These are phyloP conservation scores for Ilex paraguariensis DNA, from an alignment of 305 asterid species.

Conservation along the genomic window DNA sequence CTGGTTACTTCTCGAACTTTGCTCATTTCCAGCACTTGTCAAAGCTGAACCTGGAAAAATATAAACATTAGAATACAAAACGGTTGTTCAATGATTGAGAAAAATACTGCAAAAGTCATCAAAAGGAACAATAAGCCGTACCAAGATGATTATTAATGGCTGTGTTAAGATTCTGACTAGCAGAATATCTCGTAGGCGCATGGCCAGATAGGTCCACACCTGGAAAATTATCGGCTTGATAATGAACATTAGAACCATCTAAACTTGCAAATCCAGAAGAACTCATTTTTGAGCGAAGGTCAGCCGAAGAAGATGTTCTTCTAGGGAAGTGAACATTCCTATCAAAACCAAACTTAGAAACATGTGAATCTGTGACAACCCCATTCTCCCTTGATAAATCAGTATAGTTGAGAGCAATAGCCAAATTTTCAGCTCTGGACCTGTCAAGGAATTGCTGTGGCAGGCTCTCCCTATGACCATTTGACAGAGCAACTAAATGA, in stretches of 20 bases:
- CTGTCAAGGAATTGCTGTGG: conserved; percentile 38
- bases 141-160: conserved; percentile 14
- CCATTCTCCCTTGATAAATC: conserved; percentile 34
- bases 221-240: conserved; percentile 29
- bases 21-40: conserved; percentile 37
- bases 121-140: conserved; percentile 17
- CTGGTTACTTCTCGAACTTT: conserved; percentile 33
- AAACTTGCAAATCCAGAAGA: conserved; percentile 33
- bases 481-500: conserved; percentile 5
- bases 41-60: conserved; percentile 40
- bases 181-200: conserved; percentile 22
- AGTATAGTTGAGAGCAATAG: conserved; percentile 24
- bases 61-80: not conserved
- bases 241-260: conserved; percentile 34
- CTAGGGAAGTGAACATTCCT: conserved; percentile 44
- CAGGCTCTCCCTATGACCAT: conserved; percentile 26
- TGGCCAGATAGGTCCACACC: conserved; percentile 19
- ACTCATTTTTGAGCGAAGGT: conserved; percentile 45
- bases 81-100: not conserved
- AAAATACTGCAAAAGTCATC: not conserved
- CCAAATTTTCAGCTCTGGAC: conserved; percentile 38
- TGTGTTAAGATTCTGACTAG: conserved; percentile 20
- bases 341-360: conserved; percentile 24
- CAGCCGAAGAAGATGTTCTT: conserved; percentile 52
- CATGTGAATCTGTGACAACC: conserved; percentile 17